A percentile compares a stretch with the other conserved stretches of the same genome.
These are phyloP conservation scores for Lentinula aciculospora DNA, from an alignment of 768 basidiomycete species.

Conservation along the genomic window DNA sequence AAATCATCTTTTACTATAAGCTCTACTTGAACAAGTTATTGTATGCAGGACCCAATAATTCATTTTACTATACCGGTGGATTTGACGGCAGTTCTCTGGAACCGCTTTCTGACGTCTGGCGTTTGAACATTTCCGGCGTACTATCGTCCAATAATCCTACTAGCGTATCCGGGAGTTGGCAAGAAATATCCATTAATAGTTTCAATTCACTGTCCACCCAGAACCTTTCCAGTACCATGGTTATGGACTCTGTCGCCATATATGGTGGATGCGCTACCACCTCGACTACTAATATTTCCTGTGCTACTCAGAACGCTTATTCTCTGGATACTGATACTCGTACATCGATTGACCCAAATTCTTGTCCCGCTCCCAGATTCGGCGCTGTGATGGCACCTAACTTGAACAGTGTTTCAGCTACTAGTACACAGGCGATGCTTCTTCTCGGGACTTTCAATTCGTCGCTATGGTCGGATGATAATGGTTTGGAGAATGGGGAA, in stretches of 20 bases:
- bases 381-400: slow-evolving; percentile 60
- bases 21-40: background rate
- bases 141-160: slow-evolving; percentile 64
- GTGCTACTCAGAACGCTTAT: slow-evolving; percentile 56
- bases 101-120: slow-evolving; percentile 66
- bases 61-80: slow-evolving; percentile 74
- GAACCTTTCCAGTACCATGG: slow-evolving; percentile 48
- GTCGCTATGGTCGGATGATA: slow-evolving; percentile 62
- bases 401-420: slow-evolving; percentile 45
- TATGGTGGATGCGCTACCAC: slow-evolving; percentile 58
- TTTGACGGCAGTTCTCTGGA: slow-evolving; percentile 37
- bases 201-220: slow-evolving; percentile 36
- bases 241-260: slow-evolving; percentile 46
- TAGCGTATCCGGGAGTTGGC: slow-evolving; percentile 53
- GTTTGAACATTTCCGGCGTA: slow-evolving; percentile 60
- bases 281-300: slow-evolving; percentile 32
- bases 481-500: slow-evolving; percentile 61
- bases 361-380: slow-evolving; percentile 64
- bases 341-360: slow-evolving; percentile 30
- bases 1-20: background rate
- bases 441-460: slow-evolving; percentile 63
- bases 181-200: slow-evolving; percentile 33
- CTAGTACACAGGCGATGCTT: slow-evolving; percentile 57
- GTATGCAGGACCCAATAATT: slow-evolving; percentile 49
- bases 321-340: slow-evolving; percentile 40